A percentile compares a stretch with the other conserved stretches of the same genome.
Conservation (phyloP, 805 yeast genomes). For the Kluyveromyces wickerhamii region DNA sequence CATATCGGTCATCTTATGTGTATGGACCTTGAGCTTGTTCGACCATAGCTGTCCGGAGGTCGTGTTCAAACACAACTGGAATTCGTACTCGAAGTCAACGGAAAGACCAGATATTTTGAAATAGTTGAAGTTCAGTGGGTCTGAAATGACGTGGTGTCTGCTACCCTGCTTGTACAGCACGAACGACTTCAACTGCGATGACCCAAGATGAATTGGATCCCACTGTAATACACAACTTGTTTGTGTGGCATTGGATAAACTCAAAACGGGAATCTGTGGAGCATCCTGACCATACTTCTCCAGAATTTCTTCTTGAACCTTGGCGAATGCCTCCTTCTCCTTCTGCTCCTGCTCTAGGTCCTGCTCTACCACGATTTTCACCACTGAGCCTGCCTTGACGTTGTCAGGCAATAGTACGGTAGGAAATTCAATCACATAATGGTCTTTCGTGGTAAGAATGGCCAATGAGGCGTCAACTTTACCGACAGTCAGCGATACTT, state of each 20-base stretch:
- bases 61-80: constrained; percentile 74
- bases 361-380: constrained; percentile 75
- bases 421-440: constrained; percentile 94
- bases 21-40: constrained; percentile 57
- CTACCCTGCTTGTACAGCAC: constrained; percentile 57
- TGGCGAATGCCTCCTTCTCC: constrained; percentile 51
- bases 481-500: constrained; percentile 90
- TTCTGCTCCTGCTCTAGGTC: constrained; percentile 57
- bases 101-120: constrained; percentile 90
- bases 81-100: constrained; percentile 71
- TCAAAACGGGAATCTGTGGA: constrained; percentile 66
- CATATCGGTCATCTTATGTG: constrained; percentile 94
- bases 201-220: constrained; percentile 81
- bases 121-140: constrained; percentile 66
- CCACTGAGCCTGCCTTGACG: constrained; percentile 86
- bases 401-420: constrained; percentile 85
- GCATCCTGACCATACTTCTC: constrained; percentile 61
- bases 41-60: constrained; percentile 83
- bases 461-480: constrained; percentile 94
- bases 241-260: constrained; percentile 75
- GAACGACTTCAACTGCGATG: constrained; percentile 69
- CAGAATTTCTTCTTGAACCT: constrained; percentile 66
- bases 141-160: constrained; percentile 74
- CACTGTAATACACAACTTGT: constrained; percentile 92
- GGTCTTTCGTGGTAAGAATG: constrained; percentile 79